Conservation (phyloP, 2,329 filamentous ascomycete species). For the Aspergillus sp. region DNA sequence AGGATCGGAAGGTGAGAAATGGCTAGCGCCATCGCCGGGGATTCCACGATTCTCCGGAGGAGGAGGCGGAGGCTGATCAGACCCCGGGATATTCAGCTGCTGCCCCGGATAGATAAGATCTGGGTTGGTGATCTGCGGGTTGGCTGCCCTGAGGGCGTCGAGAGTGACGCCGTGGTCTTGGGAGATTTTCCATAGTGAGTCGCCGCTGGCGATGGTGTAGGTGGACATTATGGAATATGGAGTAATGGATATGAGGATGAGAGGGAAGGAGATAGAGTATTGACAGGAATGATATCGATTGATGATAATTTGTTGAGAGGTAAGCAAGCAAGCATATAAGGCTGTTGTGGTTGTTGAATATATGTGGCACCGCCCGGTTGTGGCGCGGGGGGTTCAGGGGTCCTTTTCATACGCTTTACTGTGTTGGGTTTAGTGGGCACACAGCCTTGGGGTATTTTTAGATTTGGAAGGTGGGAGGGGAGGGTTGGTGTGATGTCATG, state of each 20-base stretch:
- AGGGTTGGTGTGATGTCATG: neutral
- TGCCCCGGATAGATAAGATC: constrained; percentile 11
- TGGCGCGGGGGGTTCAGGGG: neutral
- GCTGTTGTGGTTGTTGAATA: neutral
- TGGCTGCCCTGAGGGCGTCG: constrained; percentile 9
- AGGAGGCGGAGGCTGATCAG: neutral
- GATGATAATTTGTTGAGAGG: neutral
- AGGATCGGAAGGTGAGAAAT: neutral
- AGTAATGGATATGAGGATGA: neutral
- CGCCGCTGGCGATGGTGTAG: constrained; percentile 10
- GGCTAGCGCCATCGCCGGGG: neutral
- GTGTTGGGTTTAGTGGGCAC: neutral
- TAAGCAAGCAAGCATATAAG: neutral
- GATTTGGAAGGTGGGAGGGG: neutral
- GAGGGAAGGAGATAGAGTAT: neutral
- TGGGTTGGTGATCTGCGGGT: constrained; percentile 12
- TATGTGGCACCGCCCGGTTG: neutral
- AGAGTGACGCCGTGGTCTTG: constrained; percentile 9
- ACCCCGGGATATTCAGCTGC: constrained; percentile 3
- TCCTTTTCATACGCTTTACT: neutral
- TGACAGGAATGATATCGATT: neutral
- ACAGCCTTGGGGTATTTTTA: neutral
- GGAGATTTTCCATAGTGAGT: constrained; percentile 9
- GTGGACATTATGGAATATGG: neutral
- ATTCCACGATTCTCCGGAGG: neutral